Conservation (phyloP, 2,329 filamentous ascomycete genomes). For the Pseudogymnoascus sp. region DNA sequence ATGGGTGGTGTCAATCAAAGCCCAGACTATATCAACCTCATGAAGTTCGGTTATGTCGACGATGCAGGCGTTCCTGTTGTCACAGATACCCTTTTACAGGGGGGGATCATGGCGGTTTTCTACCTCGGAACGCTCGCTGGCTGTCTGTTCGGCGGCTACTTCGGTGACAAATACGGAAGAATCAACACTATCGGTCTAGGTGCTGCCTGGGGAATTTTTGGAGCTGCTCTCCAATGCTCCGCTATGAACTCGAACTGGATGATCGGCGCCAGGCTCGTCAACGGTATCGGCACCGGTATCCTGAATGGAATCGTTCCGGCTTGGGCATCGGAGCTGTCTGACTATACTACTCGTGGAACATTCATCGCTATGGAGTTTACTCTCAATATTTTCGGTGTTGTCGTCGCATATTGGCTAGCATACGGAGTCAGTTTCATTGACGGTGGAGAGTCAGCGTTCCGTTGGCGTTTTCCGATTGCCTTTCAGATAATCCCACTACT, state of each 20-base stretch:
- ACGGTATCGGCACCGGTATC: conserved; percentile 63
- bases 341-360: conserved; percentile 59
- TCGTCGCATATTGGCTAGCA: conserved; percentile 54
- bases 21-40: conserved; percentile 56
- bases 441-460: conserved; percentile 50
- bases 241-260: conserved; percentile 50
- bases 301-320: conserved; percentile 65
- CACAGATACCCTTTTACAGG: conserved; percentile 55
- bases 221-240: conserved; percentile 42
- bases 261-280: conserved; percentile 54
- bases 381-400: conserved; percentile 63
- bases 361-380: conserved; percentile 63
- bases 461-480: conserved; percentile 63
- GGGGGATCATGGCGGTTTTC: conserved; percentile 52
- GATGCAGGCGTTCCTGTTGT: conserved; percentile 47
- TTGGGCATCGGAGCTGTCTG: conserved; percentile 64
- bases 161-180: conserved; percentile 56
- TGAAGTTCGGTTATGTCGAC: conserved; percentile 58
- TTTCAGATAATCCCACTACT: conserved; percentile 65
- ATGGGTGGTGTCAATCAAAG: conserved; percentile 63
- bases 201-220: conserved; percentile 40
- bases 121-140: conserved; percentile 60
- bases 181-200: conserved; percentile 59
- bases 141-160: conserved; percentile 55
- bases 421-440: conserved; percentile 51